phyloP scores from a whole-genome alignment of 768 basidiomycete genomes.

The Tylopilus intermedius region DNA sequence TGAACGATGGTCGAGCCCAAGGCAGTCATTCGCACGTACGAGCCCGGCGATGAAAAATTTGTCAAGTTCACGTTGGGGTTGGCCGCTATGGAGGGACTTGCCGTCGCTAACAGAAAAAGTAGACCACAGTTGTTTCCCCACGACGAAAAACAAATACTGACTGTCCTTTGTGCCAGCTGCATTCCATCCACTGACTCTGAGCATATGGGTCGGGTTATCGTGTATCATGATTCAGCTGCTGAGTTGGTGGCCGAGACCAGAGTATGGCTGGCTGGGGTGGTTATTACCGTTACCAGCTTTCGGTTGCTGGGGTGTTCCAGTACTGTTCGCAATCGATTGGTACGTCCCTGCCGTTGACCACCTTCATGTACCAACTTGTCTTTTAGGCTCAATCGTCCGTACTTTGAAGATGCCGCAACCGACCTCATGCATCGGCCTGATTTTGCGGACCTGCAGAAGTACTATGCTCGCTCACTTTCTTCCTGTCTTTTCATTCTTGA shows the following conservation, averaged over 20 bases:
- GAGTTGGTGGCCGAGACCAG: conserved; percentile 61
- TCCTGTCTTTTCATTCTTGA: conserved; percentile 73
- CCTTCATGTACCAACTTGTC: not conserved
- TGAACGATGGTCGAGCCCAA: conserved; percentile 36
- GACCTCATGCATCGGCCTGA: conserved; percentile 53
- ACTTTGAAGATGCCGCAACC: conserved; percentile 53
- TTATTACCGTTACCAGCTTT: conserved; percentile 62
- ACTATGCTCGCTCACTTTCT: conserved; percentile 57
- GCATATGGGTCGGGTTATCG: conserved; percentile 58
- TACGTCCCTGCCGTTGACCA: conserved; percentile 22
- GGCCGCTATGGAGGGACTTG: conserved; percentile 61
- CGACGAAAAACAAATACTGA: not conserved
- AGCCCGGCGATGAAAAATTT: conserved; percentile 49
- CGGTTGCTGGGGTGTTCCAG: conserved; percentile 54
- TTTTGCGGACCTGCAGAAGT: conserved; percentile 43
- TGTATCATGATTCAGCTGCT: conserved; percentile 54
- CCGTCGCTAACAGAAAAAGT: conserved; percentile 62
- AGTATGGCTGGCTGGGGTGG: conserved; percentile 44
- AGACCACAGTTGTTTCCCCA: conserved; percentile 6
- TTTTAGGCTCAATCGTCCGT: conserved; percentile 63
- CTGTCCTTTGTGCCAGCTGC: conserved; percentile 31
- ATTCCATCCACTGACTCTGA: conserved; percentile 58
- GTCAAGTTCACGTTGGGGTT: conserved; percentile 64
- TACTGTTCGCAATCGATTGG: conserved; percentile 72
- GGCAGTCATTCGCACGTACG: conserved; percentile 52